phyloP scores from a whole-genome alignment of 1,284 basidiomycete genomes.

The Boletus mariae region DNA sequence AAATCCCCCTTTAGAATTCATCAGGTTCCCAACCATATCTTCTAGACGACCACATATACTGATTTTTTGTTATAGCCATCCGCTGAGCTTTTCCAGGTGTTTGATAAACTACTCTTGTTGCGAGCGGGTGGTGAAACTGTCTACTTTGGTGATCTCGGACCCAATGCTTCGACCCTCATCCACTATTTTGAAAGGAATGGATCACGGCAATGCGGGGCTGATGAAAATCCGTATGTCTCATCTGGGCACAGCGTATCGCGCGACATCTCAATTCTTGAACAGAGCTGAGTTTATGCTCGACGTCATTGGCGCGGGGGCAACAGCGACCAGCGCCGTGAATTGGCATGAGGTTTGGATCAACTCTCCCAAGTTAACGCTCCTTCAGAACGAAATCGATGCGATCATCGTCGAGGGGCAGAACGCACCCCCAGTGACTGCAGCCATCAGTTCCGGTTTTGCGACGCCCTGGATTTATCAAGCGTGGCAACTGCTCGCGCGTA shows the following conservation, averaged over 20 bases:
- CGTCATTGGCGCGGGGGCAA: constrained; percentile 64
- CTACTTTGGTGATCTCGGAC: constrained; percentile 75
- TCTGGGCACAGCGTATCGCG: background rate
- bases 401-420: constrained; percentile 39
- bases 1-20: constrained; percentile 16
- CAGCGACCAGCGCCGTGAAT: constrained; percentile 41
- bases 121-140: constrained; percentile 70
- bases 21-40: constrained; percentile 14
- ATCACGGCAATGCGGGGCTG: constrained; percentile 41
- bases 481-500: constrained; percentile 39
- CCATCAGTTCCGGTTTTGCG: constrained; percentile 48
- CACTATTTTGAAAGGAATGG: constrained; percentile 69
- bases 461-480: constrained; percentile 49
- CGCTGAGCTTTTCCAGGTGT: constrained; percentile 65
- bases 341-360: constrained; percentile 47
- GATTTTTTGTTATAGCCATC: constrained; percentile 51
- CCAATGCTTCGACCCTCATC: constrained; percentile 52
- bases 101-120: constrained; percentile 58
- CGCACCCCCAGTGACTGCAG: constrained; percentile 31
- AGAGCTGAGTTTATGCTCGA: constrained; percentile 72
- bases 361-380: constrained; percentile 35
- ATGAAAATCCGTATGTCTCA: constrained; percentile 41
- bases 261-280: background rate
- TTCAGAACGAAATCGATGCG: constrained; percentile 37
- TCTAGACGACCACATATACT: too few relatives aligned